phyloP scores from a whole-genome alignment of 2,329 filamentous ascomycete genomes.

The Paracorniculantispora psalliotae region DNA sequence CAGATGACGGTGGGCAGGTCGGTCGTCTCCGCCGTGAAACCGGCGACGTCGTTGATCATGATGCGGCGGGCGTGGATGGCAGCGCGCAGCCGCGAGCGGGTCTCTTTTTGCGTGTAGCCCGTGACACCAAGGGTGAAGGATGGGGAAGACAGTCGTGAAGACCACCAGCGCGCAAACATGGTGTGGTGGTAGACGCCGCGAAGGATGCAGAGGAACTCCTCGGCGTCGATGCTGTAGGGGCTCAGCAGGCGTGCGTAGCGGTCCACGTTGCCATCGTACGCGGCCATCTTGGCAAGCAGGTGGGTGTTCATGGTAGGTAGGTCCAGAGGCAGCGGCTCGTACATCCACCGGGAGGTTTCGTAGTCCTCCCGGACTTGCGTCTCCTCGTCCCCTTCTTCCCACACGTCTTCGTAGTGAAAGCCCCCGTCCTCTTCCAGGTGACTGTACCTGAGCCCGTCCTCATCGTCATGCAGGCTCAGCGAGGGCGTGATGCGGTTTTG shows the following conservation, averaged over 20 bases:
- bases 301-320: slow-evolving; percentile 1
- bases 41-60: slow-evolving; percentile 6
- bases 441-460: no score
- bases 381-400: background rate
- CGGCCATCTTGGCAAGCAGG: slow-evolving; percentile 1
- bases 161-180: slow-evolving; percentile 1
- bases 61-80: slow-evolving; percentile 4
- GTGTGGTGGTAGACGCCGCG: slow-evolving; percentile 3
- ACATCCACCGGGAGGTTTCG: background rate
- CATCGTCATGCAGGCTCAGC: no score
- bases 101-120: background rate
- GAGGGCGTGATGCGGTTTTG: no score
- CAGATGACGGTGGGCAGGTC: background rate
- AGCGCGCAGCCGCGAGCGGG: no score
- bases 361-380: background rate
- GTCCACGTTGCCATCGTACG: slow-evolving; percentile 6
- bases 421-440: no score
- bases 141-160: slow-evolving; percentile 1
- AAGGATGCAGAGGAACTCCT: slow-evolving; percentile 1
- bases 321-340: background rate
- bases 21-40: background rate
- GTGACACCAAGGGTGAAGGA: no score
- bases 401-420: background rate
- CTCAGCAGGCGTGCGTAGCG: slow-evolving; percentile 1
- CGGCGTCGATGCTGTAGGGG: background rate